phyloP scores from a whole-genome alignment of 2,329 filamentous ascomycete species.

The Incumbomyces lentus region DNA sequence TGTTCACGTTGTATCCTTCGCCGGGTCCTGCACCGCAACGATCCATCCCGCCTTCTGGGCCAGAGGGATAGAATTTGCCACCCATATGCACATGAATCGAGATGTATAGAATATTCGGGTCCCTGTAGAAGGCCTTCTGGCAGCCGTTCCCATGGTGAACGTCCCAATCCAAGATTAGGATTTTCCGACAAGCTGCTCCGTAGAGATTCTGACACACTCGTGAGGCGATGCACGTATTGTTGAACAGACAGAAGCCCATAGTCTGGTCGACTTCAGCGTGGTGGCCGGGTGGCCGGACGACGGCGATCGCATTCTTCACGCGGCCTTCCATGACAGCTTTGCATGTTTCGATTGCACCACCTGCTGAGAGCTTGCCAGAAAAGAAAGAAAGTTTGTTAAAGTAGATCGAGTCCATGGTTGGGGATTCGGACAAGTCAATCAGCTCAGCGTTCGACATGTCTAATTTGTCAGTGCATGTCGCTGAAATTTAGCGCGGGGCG shows the following conservation, averaged over 20 bases:
- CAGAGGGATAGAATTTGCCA: constrained; percentile 71
- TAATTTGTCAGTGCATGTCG: constrained; percentile 21
- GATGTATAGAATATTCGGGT: constrained; percentile 91
- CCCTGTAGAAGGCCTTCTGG: constrained; percentile 90
- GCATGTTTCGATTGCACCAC: constrained; percentile 91
- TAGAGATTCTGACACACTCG: constrained; percentile 75
- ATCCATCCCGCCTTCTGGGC: constrained; percentile 47
- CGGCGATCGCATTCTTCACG: constrained; percentile 89
- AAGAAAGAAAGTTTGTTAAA: constrained; percentile 73
- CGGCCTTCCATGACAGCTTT: constrained; percentile 73
- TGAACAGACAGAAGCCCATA: constrained; percentile 96
- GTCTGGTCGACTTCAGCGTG: constrained; percentile 79
- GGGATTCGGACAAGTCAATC: constrained; percentile 49
- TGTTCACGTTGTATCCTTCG: constrained; percentile 55
- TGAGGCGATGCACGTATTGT: constrained; percentile 92
- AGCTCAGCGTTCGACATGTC: constrained; percentile 50
- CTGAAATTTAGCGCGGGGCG: background rate
- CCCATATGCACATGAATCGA: constrained; percentile 83
- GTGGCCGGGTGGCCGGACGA: constrained; percentile 89
- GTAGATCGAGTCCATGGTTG: constrained; percentile 66
- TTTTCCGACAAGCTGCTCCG: constrained; percentile 70
- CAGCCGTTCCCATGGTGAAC: constrained; percentile 69
- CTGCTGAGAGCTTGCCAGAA: constrained; percentile 73
- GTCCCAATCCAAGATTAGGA: constrained; percentile 89
- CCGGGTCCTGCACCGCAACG: constrained; percentile 50